These are phyloP conservation scores for Crithidia fasciculata DNA, from an alignment of 208 protist species.

Conservation along the genomic window DNA sequence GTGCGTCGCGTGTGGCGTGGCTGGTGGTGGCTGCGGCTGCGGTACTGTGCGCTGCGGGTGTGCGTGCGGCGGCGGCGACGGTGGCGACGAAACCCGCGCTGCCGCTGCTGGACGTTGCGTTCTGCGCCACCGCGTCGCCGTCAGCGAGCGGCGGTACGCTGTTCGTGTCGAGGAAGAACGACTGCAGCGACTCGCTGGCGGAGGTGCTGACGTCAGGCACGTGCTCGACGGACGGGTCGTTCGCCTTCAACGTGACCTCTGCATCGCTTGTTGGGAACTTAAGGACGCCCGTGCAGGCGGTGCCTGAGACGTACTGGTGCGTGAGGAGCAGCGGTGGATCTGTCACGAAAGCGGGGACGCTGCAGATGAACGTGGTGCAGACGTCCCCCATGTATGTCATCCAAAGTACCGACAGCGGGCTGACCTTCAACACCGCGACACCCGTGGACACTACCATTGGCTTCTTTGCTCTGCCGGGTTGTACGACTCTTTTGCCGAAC, in stretches of 20 bases:
- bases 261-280: slow-evolving; percentile 30
- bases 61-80: too few species aligned
- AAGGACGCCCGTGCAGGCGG: slow-evolving; percentile 23
- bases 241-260: slow-evolving; percentile 51
- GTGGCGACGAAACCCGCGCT: background rate
- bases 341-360: slow-evolving; percentile 16
- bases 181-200: slow-evolving; percentile 16
- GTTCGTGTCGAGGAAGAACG: slow-evolving; percentile 46
- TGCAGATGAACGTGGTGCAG: slow-evolving; percentile 45
- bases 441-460: slow-evolving; percentile 52
- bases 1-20: background rate
- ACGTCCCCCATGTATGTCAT: slow-evolving; percentile 39
- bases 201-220: slow-evolving; percentile 34
- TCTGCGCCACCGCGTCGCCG: slow-evolving; percentile 40
- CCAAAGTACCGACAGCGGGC: slow-evolving; percentile 6
- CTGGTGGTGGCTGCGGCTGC: background rate
- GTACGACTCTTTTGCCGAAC: slow-evolving; percentile 18
- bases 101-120: slow-evolving; percentile 63
- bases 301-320: slow-evolving; percentile 63
- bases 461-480: slow-evolving; percentile 41
- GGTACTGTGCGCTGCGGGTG: background rate
- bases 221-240: slow-evolving; percentile 45
- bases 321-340: slow-evolving; percentile 32
- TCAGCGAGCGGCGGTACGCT: slow-evolving; percentile 31
- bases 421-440: slow-evolving; percentile 45